Evolutionary conservation across 1,139 yeast species (phyloP), one percentile per base, ranked within the genome.

Genomic region (Arxiozyma slooffiae): DNA sequence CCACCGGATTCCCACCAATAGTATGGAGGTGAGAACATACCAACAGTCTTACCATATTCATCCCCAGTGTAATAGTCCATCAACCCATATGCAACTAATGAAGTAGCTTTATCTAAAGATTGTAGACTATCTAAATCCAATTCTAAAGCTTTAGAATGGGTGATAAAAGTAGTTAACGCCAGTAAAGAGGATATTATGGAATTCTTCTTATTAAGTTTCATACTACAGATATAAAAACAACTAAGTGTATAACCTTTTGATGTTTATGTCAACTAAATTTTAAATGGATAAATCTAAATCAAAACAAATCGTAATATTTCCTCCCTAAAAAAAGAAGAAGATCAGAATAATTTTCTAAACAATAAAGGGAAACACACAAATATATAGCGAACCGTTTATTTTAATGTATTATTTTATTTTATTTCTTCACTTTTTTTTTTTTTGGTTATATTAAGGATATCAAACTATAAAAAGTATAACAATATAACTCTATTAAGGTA

Each of bases 1-100:
- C 95, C 96, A 63, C 97, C 97, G 38, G 96, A 96, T 71, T 89
- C 92, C 97, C 97, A 89, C 97, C 97, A 90, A 73, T 89, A 90
- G 74, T 89, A 89, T 1, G 97, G 97, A 65, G 71, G 68, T 1
- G 84, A 71, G 67, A 89, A 85, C 92, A 83, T 81, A 49, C 97
- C 97, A 44, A 87, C 70, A 22, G 88, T 77, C 39, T 89, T 85
- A 42, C 96, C 96, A 50, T 73, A 69, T 36, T 77, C 69, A 46
- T 70, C 60, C 41, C 96, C 96, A 46, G 81, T 82, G 64, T 89
- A 88, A 68, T 90, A 90, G 70, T 88, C 90, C 76, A 90, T 76
- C 55, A 87, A 66, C 54, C 97, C 97, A 39, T 76, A 67, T 2
- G 87, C 78, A 39, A 87, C 67, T 48, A 83, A 68, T 8, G 78